phyloP scores from a whole-genome alignment of 2,329 filamentous ascomycete genomes.

The Scolecobasidium constrictum region DNA sequence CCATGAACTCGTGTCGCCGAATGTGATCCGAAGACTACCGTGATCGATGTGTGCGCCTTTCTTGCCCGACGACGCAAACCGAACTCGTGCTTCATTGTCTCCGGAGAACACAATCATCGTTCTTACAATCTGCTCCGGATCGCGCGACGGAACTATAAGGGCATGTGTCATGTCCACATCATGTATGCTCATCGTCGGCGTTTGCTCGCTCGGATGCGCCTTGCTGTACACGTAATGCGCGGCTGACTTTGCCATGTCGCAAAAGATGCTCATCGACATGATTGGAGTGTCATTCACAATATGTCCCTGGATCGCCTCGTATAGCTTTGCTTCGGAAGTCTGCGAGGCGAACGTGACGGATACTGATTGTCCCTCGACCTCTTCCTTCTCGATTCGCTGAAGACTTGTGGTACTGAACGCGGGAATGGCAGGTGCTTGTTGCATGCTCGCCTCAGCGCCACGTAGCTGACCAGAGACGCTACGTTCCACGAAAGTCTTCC shows the following conservation, averaged over 20 bases:
- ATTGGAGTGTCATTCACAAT: constrained; percentile 4
- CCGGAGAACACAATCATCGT: neutral
- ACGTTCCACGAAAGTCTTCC: constrained; percentile 21
- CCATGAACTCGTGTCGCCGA: constrained; percentile 3
- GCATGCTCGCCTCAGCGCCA: constrained; percentile 9
- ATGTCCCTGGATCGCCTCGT: constrained; percentile 5
- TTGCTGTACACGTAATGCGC: neutral
- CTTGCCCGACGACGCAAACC: neutral
- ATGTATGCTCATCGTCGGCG: neutral
- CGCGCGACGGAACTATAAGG: neutral
- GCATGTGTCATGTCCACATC: constrained; percentile 1
- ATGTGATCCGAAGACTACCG: neutral
- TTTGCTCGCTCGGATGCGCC: neutral
- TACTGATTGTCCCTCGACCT: neutral
- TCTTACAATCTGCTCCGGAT: neutral
- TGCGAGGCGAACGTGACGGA: constrained; percentile 8
- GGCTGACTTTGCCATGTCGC: neutral
- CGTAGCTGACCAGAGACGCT: constrained; percentile 20
- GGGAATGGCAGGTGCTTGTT: neutral
- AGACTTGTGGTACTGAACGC: constrained; percentile 1
- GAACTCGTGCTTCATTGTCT: neutral
- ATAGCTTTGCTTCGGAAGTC: constrained; percentile 5
- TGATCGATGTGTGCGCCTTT: neutral
- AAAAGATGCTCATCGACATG: constrained; percentile 1
- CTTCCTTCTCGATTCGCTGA: neutral